These are phyloP conservation scores for Apiospora phragmitis DNA, from an alignment of 2,329 filamentous ascomycete species.

Conservation along the genomic window DNA sequence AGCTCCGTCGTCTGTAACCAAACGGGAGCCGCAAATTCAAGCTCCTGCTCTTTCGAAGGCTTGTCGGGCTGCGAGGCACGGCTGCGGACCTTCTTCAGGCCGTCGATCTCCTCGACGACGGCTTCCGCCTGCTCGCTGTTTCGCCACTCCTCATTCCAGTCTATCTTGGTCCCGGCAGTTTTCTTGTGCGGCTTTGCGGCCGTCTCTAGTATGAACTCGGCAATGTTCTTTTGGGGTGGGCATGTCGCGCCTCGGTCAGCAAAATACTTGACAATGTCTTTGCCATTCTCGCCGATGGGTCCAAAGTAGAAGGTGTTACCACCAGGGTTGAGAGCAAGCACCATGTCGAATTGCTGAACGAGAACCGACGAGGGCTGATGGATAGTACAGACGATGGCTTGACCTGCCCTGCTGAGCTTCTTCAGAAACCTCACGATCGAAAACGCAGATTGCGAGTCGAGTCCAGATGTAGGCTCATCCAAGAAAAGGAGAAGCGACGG, in stretches of 20 bases:
- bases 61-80: conserved; percentile 17
- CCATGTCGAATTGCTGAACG: conserved; percentile 73
- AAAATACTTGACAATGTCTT: conserved; percentile 68
- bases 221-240: conserved; percentile 54
- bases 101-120: conserved; percentile 65
- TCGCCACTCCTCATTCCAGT: conserved; percentile 78
- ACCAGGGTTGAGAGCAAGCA: conserved; percentile 67
- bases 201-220: conserved; percentile 51
- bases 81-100: conserved; percentile 46
- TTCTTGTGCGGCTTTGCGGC: conserved; percentile 36
- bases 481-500: conserved; percentile 72
- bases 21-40: conserved; percentile 67
- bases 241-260: conserved; percentile 64
- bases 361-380: conserved; percentile 71
- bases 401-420: conserved; percentile 62
- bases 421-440: conserved; percentile 72
- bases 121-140: conserved; percentile 61
- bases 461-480: conserved; percentile 72
- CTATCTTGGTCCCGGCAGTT: conserved; percentile 43
- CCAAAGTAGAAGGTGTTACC: conserved; percentile 77
- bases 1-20: conserved; percentile 64
- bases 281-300: conserved; percentile 65
- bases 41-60: conserved; percentile 46
- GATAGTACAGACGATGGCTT: conserved; percentile 74
- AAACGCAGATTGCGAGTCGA: conserved; percentile 68